Conservation (phyloP, 1,139 yeast genomes). For the Scheffersomyces lignicola region DNA sequence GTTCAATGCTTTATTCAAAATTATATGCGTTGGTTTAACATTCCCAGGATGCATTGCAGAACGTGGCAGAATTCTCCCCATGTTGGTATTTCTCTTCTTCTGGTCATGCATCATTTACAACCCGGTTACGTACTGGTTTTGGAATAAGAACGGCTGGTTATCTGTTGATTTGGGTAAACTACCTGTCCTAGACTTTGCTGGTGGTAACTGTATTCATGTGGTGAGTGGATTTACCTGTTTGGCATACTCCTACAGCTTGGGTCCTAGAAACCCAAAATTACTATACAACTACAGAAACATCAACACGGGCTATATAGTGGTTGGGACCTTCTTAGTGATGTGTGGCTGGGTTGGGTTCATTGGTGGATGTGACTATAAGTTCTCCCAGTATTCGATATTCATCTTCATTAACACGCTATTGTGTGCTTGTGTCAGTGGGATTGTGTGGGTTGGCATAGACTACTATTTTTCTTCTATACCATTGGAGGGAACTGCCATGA, state of each 20-base stretch:
- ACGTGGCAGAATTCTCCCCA: conserved; percentile 56
- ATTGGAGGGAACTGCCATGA: conserved; percentile 21
- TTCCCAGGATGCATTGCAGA: conserved; percentile 61
- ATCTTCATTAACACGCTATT: conserved; percentile 38
- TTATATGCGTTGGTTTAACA: conserved; percentile 53
- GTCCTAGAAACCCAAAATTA: conserved; percentile 48
- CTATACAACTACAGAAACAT: conserved; percentile 39
- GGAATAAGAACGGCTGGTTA: conserved; percentile 64
- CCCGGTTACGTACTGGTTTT: conserved; percentile 66
- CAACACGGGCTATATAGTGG: conserved; percentile 42
- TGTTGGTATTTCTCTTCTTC: conserved; percentile 49
- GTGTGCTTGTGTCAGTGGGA: conserved; percentile 36
- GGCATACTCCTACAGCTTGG: conserved; percentile 60
- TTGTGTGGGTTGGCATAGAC: conserved; percentile 42
- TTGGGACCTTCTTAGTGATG: conserved; percentile 49
- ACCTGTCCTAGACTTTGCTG: conserved; percentile 64
- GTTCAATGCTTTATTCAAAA: conserved; percentile 52
- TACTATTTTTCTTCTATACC: conserved; percentile 42
- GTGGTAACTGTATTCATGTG: conserved; percentile 64
- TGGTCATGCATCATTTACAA: conserved; percentile 63
- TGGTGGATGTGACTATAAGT: conserved; percentile 46
- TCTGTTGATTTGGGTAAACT: conserved; percentile 34
- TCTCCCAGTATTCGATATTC: conserved; percentile 33
- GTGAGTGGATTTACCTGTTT: conserved; percentile 61
- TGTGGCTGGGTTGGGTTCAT: conserved; percentile 50